Evolutionary conservation across 2,329 filamentous ascomycete genomes (phyloP).

Genomic region (Cercospora sp.): DNA sequence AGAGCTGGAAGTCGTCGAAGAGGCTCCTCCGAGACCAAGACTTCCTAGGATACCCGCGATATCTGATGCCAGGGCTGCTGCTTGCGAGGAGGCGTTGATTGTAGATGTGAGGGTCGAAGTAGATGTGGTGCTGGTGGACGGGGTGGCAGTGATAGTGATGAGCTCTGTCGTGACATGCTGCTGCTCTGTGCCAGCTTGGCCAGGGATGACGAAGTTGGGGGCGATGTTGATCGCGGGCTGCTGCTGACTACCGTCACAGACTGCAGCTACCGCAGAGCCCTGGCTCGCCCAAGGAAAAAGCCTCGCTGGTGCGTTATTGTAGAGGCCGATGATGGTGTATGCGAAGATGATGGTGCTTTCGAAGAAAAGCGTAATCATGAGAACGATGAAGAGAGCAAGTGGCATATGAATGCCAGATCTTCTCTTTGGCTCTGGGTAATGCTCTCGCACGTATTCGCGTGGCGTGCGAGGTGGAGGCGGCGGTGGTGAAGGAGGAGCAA

Average conservation of each 20-base stretch:
- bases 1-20: constrained; percentile 12
- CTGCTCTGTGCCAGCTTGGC: constrained; percentile 11
- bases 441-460: constrained; percentile 28
- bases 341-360: constrained; percentile 41
- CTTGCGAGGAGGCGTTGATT: constrained; percentile 9
- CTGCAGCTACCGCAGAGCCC: no score
- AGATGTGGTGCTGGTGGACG: no score
- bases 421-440: constrained; percentile 30
- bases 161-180: constrained; percentile 4
- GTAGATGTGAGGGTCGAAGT: constrained; percentile 10
- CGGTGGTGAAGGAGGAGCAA: constrained; percentile 22
- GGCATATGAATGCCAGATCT: constrained; percentile 38
- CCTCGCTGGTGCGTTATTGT: constrained; percentile 37
- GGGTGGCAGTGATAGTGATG: constrained; percentile 14
- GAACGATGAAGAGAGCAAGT: constrained; percentile 37
- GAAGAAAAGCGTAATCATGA: constrained; percentile 37
- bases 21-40: neutral
- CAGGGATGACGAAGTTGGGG: constrained; percentile 37
- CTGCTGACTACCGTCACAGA: constrained; percentile 24
- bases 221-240: constrained; percentile 37
- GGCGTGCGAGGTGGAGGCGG: constrained; percentile 25
- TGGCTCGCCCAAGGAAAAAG: constrained; percentile 31
- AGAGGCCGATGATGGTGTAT: constrained; percentile 42
- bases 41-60: constrained; percentile 25
- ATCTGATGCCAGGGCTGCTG: constrained; percentile 24